phyloP scores from a whole-genome alignment of 208 protist species.

The Acanthamoeba polyphaga region DNA sequence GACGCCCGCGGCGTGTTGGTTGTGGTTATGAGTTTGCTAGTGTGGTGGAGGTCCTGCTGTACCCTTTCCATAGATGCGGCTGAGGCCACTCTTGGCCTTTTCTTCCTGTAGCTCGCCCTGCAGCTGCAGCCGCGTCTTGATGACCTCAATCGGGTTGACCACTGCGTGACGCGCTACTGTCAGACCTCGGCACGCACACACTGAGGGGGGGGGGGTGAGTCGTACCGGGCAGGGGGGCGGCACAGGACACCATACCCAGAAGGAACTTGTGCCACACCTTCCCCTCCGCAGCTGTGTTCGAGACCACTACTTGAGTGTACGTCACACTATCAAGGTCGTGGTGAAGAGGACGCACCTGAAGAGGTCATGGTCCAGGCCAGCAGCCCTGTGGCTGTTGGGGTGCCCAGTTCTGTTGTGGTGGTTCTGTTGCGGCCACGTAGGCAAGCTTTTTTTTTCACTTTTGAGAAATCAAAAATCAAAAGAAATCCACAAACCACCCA shows the following conservation, averaged over 20 bases:
- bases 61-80: constrained; percentile 55
- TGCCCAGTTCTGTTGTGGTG: too few species aligned
- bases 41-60: background rate
- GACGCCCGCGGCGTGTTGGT: background rate
- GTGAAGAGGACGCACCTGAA: too few species aligned
- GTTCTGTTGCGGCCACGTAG: too few species aligned
- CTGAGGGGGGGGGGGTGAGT: background rate
- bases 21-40: too few species aligned
- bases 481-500: too few species aligned
- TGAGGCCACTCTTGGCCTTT: background rate
- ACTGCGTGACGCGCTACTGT: background rate
- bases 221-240: constrained; percentile 23
- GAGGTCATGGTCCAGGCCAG: too few species aligned
- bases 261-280: constrained; percentile 53
- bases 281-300: background rate
- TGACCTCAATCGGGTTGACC: constrained; percentile 44
- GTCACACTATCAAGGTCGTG: too few species aligned
- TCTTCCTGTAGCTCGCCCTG: constrained; percentile 46
- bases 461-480: too few species aligned
- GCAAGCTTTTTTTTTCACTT: too few species aligned
- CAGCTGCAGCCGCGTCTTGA: constrained; percentile 64
- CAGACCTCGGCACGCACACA: background rate
- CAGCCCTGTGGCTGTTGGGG: too few species aligned
- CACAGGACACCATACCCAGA: constrained; percentile 29
- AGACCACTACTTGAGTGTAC: too few species aligned